Evolutionary conservation across 129 eudicot genomes (phyloP), one percentile per base, ranked within the genome.

Genomic region (Pulicaria dysenterica): DNA sequence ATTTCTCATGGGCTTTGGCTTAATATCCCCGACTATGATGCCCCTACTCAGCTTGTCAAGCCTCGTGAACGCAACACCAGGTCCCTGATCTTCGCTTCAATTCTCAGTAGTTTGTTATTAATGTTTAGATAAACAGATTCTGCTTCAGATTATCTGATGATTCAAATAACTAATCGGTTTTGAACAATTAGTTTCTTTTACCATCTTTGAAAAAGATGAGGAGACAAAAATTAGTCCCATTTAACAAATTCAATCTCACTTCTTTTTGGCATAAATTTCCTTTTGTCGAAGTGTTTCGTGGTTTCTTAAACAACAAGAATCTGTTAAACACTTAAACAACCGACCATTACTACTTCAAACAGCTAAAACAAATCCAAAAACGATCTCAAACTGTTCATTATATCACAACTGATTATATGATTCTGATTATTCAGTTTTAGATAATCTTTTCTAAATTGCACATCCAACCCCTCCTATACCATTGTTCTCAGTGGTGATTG

Each of bases 1-100:
- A 81, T 89, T 34, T 89, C 96, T 50, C 96, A 89, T 78, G 96
- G 92, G 1, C 92, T 89, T 74, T 89, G 95, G 95, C 89, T 88
- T 64, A 88, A 88, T 84, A 88, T 88, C 70, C 95, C 95, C 2
- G 95, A 88, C 60, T 88, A 88, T 9, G 91, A 88, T 71, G 94
- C 94, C 51, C 94, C 89, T 9, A 87, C 94, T 57, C 94, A 87
- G 74, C 90, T 88, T 37, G 95, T 88, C 76, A 88, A 88, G 76
- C 91, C 95, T 44, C 86, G 60, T 41, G 95, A 88, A 69, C 84
- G 95, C 73, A 88, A 88, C 82, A 85, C 82, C 24, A 85, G 95
- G 91, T 82, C 24, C 24, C 31, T 7, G 8, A 10, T 8, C 44
- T 57, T 59, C 3, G 7, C 19, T 61, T 4, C 47, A 7, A n/a